Evolutionary conservation across 768 basidiomycete species (phyloP).

Genomic region (Lactarius tabidus): DNA sequence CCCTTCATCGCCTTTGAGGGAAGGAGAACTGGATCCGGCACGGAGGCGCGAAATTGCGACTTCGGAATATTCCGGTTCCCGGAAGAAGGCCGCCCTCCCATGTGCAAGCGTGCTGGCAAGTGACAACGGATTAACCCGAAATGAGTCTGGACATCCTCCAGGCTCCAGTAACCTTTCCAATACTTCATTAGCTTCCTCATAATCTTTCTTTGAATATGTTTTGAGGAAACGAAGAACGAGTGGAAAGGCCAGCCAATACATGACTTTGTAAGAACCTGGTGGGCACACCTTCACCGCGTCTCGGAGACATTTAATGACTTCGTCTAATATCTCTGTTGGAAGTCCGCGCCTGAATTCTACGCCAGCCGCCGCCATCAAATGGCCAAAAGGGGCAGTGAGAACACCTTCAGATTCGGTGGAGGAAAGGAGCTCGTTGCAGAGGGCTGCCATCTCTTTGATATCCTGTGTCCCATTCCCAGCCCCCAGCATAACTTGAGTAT

Average conservation of each 20-base stretch:
- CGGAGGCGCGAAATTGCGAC: neutral
- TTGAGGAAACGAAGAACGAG: neutral
- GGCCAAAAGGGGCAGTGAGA: too few species aligned
- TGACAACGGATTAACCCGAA: neutral
- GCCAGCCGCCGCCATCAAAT: too few species aligned
- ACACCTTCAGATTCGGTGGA: too few species aligned
- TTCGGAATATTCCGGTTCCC: neutral
- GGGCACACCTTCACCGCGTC: neutral
- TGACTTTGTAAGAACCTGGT: neutral
- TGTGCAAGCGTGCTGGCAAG: neutral
- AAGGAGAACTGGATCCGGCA: neutral
- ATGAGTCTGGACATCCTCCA: neutral
- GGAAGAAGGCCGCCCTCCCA: neutral
- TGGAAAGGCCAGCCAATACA: neutral
- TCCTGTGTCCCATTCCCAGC: neutral
- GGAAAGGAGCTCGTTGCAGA: conserved; percentile 1
- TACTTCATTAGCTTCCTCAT: neutral
- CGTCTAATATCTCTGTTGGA: neutral
- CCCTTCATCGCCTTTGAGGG: neutral
- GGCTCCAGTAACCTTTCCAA: neutral
- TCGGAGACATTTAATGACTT: neutral
- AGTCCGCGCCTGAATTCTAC: neutral
- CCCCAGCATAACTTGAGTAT: neutral
- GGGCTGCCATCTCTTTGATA: neutral
- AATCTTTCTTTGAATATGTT: neutral